Percentiles rank a stretch among this genome's conserved stretches.
Conservation (phyloP, 2,329 filamentous ascomycete genomes). For the Lecanosticta acicola region DNA sequence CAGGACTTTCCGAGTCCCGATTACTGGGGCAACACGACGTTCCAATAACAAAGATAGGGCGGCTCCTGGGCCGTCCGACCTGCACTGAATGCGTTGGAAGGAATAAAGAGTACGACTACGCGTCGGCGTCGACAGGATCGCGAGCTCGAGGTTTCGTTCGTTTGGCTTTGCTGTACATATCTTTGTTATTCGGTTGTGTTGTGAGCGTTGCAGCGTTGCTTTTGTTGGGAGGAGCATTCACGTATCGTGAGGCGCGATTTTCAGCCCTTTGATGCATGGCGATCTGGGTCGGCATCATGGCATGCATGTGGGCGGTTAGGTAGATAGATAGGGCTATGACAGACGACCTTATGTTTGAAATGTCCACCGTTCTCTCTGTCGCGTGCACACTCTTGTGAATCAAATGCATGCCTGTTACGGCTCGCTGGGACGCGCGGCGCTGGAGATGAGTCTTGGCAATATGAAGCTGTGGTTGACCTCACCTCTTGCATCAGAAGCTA, state of each 20-base stretch:
- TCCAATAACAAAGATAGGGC: constrained; percentile 25
- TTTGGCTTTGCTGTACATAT: background rate
- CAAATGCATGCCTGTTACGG: too few species aligned
- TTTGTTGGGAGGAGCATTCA: background rate
- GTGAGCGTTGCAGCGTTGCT: background rate
- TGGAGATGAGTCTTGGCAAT: too few species aligned
- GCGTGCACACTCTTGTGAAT: too few species aligned
- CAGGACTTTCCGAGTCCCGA: constrained; percentile 26
- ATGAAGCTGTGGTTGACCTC: background rate
- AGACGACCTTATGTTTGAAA: background rate
- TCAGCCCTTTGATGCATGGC: too few species aligned
- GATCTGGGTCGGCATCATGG: too few species aligned
- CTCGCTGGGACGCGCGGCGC: too few species aligned
- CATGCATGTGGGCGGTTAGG: too few species aligned
- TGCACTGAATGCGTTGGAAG: constrained; percentile 5
- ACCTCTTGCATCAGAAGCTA: too few species aligned
- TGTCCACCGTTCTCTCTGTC: too few species aligned
- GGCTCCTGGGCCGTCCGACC: constrained; percentile 14
- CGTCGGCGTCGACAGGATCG: constrained; percentile 5
- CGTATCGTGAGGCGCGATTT: too few species aligned
- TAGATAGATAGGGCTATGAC: background rate
- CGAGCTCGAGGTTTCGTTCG: constrained; percentile 4
- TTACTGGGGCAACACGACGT: constrained; percentile 21
- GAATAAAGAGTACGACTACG: constrained; percentile 8
- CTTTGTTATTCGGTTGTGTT: background rate